Evolutionary conservation across 345 rosid species (phyloP), one percentile per base, ranked within the genome.

Genomic region (Arabis hirsuta): DNA sequence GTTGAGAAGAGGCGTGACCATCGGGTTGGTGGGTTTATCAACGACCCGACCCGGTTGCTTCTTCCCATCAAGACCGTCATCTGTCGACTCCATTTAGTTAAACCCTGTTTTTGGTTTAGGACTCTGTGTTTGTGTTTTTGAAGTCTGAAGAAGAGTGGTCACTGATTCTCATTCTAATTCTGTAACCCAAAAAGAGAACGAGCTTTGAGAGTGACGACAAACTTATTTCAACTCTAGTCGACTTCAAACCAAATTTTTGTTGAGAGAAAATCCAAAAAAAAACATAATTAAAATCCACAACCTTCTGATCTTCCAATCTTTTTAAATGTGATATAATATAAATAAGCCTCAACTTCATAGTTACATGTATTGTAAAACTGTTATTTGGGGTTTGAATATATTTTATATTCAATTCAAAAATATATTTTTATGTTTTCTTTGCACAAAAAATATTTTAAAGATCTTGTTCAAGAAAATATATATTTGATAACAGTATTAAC

Each of bases 1-100:
- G 51, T 91, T 95, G 59, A 91, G 79, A 8, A 95, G 86, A n/a
- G 99, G 98, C 7, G 99, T 91, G 0, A 87, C 96, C 91, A 95
- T 91, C 14, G 97, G 96, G 78, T 95, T 95, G 4, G 98, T 88
- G 34, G 99, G 98, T 9, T 83, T 85, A 6, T 62, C 71, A 2
- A 83, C 12, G 10, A 56, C 82, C 83, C 82, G 81, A 81, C 83
- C 83, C 73, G 70, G 16, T 39, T 34, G 53, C 16, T 55, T 67
- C 26, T 20, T 72, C 38, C 7, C 2, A 50, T 12, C 71, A 27
- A 71, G 62, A 14, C 84, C 84, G 36, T 84, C 76, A 51, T 38
- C 62, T 65, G 64, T 64, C 50, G 20, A 39, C 56, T 77, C 81
- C 84, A 78, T 82, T 72, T 1, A 22, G 14, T 34, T 34, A 47